phyloP scores from a whole-genome alignment of 495 filamentous ascomycete genomes.

The Pyrenula massariospora region DNA sequence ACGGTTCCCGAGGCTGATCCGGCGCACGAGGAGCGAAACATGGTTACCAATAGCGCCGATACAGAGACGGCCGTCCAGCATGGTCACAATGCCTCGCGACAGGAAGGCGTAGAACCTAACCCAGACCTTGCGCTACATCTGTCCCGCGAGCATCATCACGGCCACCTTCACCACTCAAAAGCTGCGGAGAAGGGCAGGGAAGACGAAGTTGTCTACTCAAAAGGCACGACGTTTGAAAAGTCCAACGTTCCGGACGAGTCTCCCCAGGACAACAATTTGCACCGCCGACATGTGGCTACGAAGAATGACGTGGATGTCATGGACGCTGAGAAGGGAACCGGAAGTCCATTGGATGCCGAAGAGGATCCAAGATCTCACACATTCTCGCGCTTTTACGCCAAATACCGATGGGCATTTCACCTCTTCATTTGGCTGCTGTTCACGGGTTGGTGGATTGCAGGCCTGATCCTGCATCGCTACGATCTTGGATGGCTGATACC shows the following conservation, averaged over 20 bases:
- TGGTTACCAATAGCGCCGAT: not conserved
- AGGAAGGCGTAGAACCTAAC: conserved; percentile 16
- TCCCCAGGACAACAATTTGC: conserved; percentile 27
- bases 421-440: conserved; percentile 42
- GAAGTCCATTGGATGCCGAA: conserved; percentile 6
- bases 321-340: conserved; percentile 27
- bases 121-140: conserved; percentile 29
- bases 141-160: conserved; percentile 35
- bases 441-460: conserved; percentile 79
- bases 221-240: conserved; percentile 28
- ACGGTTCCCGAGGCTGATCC: not conserved
- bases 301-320: conserved; percentile 10
- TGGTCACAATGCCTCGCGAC: conserved; percentile 18
- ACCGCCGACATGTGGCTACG: conserved; percentile 15
- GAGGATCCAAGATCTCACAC: conserved; percentile 16
- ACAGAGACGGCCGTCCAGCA: not conserved
- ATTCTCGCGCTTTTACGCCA: conserved; percentile 21
- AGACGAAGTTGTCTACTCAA: conserved; percentile 37
- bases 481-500: conserved; percentile 77
- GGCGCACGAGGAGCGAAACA: not conserved
- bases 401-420: conserved; percentile 30
- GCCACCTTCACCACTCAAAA: conserved; percentile 36
- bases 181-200: conserved; percentile 29
- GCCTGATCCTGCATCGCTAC: conserved; percentile 58
- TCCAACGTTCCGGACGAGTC: conserved; percentile 27